Base-by-base conservation (phyloP, 176 grass and related monocot species). In the Zoysia japonica region DNA sequence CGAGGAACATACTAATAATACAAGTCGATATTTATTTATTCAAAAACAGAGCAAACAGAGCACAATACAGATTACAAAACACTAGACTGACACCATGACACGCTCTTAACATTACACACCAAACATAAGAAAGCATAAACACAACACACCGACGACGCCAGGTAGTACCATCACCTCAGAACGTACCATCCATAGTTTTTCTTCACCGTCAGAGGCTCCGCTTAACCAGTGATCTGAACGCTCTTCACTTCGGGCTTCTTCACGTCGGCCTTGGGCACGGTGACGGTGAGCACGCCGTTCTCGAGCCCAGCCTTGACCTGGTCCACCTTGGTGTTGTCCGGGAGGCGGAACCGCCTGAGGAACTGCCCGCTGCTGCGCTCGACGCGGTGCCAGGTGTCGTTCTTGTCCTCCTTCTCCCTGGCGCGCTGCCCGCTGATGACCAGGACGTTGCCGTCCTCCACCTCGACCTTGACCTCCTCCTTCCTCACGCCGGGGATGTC, bases 331-430 rank as follows among this genome's bases (percentile, higher is more conserved):
- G 86, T 76, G 12, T 94, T 82, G 61, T 88, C 88, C 17, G 85
- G 85, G 52, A 94, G 61, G 0, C 83, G 53, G 78, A 93, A 86
- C 12, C 68, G 3, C 38, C 88, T 37, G 3, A 68, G 0, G 71
- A 91, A 94, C 85, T 80, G 9, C 10, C 91, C 88, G 59, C 83
- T 86, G 71, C 78, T 91, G 54, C 88, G 70, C 80, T 94, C 88
- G 1, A 91, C 83, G n/a, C 62, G 82, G 76, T 94, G 86, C 88
- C 91, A 91, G 62, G 1, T 90, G 36, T 88, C 85, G 3, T 54
- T 70, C 88, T 90, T 89, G 46, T 92, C 88, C 52, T 90, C 85
- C 70, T 85, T 36, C 82, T 88, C 86, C 79, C 6, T 86, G 38
- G 11, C 75, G 57, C 82, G 86, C 86, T 86, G 7, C 3, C 86